Percentiles rank a stretch among this genome's conserved stretches.
These are phyloP conservation scores for Solanum chaucha DNA, from an alignment of 257 asterid species.

Conservation along the genomic window DNA sequence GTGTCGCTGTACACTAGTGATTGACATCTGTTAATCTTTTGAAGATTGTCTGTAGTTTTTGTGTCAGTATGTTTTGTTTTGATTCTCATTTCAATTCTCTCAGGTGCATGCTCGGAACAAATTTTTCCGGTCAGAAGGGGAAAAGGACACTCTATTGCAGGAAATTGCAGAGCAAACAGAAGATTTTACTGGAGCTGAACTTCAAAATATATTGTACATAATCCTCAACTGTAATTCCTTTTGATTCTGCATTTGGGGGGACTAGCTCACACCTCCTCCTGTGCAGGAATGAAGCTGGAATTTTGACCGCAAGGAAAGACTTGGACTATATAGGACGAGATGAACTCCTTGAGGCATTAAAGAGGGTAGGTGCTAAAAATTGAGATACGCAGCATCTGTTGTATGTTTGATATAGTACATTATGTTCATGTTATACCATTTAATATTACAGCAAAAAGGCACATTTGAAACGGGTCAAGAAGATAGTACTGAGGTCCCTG, in stretches of 20 bases:
- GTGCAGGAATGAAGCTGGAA: slow-evolving; percentile 98
- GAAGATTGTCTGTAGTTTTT: background rate
- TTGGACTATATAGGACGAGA: slow-evolving; percentile 81
- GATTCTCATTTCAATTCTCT: slow-evolving; percentile 12
- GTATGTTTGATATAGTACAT: slow-evolving; percentile 2
- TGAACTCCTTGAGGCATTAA: slow-evolving; percentile 95
- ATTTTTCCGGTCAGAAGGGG: slow-evolving; percentile 86
- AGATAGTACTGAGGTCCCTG: slow-evolving; percentile 84
- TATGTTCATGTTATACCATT: slow-evolving; percentile 1
- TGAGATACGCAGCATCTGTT: background rate
- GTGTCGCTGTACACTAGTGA: background rate
- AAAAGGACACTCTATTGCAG: slow-evolving; percentile 69
- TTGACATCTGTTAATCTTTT: background rate
- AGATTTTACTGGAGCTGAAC: slow-evolving; percentile 94
- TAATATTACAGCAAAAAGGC: slow-evolving; percentile 82
- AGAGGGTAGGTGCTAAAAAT: slow-evolving; percentile 49
- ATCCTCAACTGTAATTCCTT: slow-evolving; percentile 2
- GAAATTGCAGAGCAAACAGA: slow-evolving; percentile 84
- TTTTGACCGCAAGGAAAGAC: slow-evolving; percentile 90
- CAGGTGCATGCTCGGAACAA: slow-evolving; percentile 98
- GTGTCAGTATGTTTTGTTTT: background rate
- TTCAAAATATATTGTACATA: slow-evolving; percentile 83
- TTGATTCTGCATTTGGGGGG: slow-evolving; percentile 5
- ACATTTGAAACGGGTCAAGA: slow-evolving; percentile 99
- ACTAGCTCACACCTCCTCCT: slow-evolving; percentile 18